Base-by-base conservation (phyloP, 2,329 filamentous ascomycete species). In the Chrysosporium queenslandicum region DNA sequence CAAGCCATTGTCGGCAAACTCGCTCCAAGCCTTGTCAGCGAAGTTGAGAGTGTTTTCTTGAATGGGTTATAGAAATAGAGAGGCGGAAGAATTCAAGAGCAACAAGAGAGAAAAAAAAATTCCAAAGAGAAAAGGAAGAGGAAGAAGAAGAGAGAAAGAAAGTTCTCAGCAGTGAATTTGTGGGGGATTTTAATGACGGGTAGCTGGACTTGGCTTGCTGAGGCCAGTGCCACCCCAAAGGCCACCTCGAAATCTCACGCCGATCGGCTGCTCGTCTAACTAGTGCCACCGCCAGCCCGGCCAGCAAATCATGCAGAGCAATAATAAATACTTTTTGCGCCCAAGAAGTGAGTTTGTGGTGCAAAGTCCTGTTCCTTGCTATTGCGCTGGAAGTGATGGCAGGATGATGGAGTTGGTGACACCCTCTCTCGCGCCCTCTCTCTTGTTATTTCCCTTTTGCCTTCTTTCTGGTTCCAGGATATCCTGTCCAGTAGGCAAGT, bases 1-100 rank as follows among this genome's bases (percentile, higher is more conserved):
- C 46, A 94, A 70, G 0, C 90, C 91, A 0, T 82, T 87, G 21
- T 41, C n/a, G 36, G 25, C 47, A 42, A 18, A 49, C 11, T n/a
- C 20, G 18, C 16, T 30, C 27, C 9, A 25, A 11, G n/a, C n/a
- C n/a, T n/a, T n/a, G n/a, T n/a, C n/a, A n/a, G n/a, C n/a, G n/a
- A n/a, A n/a, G n/a, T n/a, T n/a, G n/a, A n/a, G n/a, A n/a, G n/a
- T n/a, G n/a, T n/a, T n/a, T n/a, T n/a, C n/a, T n/a, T n/a, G n/a
- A n/a, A n/a, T n/a, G n/a, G n/a, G 14, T n/a, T 9, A 18, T 16
- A 18, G 34, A 37, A 14, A 4, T 14, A 20, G 20, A 16, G 8
- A 23, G 11, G 9, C 11, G 14, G 7, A 23, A 40, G 14, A 30
- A 30, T 45, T 45, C 42, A 9, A 40, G 7, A 40, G 34, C 14